phyloP scores from a whole-genome alignment of 2,329 filamentous ascomycete species.

The Aureobasidium vineae region DNA sequence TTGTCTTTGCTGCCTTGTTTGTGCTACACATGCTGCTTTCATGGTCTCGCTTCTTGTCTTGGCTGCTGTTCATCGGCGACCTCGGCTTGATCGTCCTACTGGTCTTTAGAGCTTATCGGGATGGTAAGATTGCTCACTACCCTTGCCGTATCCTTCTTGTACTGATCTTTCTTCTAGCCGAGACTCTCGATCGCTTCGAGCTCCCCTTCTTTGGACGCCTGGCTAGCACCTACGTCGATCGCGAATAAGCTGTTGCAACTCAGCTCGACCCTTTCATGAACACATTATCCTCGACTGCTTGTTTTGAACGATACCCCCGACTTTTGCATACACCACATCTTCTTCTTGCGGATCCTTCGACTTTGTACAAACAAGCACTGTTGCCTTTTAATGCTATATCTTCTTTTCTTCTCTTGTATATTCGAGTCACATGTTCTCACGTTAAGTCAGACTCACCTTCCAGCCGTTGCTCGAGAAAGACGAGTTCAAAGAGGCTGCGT shows the following conservation, averaged over 20 bases:
- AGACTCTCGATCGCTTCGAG: conserved; percentile 69
- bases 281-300: neutral
- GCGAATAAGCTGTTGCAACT: conserved; percentile 57
- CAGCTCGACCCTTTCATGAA: neutral
- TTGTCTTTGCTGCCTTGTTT: conserved; percentile 50
- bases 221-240: conserved; percentile 86
- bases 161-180: conserved; percentile 48
- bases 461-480: too few species aligned
- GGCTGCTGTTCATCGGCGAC: conserved; percentile 76
- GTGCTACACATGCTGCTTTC: conserved; percentile 81
- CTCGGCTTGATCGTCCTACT: conserved; percentile 73
- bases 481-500: neutral
- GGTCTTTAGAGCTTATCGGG: conserved; percentile 74
- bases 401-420: neutral
- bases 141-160: neutral
- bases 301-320: conserved; percentile 19
- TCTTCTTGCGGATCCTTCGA: neutral
- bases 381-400: neutral
- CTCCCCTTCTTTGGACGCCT: conserved; percentile 81
- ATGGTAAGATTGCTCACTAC: conserved; percentile 57
- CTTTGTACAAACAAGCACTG: neutral
- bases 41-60: conserved; percentile 80
- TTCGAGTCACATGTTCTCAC: neutral
- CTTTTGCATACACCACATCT: neutral
- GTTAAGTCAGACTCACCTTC: neutral